These are phyloP conservation scores for Microthlaspi erraticum DNA, from an alignment of 345 rosid species.

Conservation along the genomic window DNA sequence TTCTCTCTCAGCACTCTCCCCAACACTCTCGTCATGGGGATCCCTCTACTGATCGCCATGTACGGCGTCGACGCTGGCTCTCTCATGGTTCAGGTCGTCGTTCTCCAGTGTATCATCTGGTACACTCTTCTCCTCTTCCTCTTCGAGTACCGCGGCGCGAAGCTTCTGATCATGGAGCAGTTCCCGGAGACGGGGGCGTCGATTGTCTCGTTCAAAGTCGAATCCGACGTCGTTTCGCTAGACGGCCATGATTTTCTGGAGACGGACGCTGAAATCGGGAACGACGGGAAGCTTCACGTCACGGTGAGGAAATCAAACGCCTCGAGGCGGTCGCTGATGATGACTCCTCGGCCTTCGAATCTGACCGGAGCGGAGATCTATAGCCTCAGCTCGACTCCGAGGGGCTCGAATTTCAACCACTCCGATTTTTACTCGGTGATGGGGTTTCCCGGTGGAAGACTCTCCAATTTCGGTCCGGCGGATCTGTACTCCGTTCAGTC, in stretches of 20 bases:
- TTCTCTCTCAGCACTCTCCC: conserved; percentile 94
- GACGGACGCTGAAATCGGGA: conserved; percentile 84
- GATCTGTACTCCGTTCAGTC: conserved; percentile 83
- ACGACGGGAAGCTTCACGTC: conserved; percentile 91
- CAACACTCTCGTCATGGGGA: conserved; percentile 96
- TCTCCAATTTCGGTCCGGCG: conserved; percentile 82
- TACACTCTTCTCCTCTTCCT: conserved; percentile 87
- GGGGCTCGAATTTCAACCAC: conserved; percentile 91
- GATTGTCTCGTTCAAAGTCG: conserved; percentile 89
- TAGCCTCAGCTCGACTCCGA: conserved; percentile 85
- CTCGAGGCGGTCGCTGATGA: conserved; percentile 68
- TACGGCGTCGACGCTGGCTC: conserved; percentile 71
- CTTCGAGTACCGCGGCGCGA: conserved; percentile 93
- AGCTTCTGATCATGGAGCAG: conserved; percentile 86
- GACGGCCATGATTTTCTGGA: conserved; percentile 80
- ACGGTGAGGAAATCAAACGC: conserved; percentile 88
- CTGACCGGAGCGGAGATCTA: conserved; percentile 95
- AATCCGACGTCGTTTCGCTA: conserved; percentile 84
- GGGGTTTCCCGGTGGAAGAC: conserved; percentile 80
- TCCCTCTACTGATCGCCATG: conserved; percentile 91
- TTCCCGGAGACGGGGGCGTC: conserved; percentile 94
- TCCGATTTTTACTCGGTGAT: conserved; percentile 86
- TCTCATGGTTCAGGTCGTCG: conserved; percentile 94
- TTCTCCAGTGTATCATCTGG: conserved; percentile 96
- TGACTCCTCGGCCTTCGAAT: conserved; percentile 89